Conservation (phyloP, 257 asterid genomes). For the Nicotiana obtusifolia region DNA sequence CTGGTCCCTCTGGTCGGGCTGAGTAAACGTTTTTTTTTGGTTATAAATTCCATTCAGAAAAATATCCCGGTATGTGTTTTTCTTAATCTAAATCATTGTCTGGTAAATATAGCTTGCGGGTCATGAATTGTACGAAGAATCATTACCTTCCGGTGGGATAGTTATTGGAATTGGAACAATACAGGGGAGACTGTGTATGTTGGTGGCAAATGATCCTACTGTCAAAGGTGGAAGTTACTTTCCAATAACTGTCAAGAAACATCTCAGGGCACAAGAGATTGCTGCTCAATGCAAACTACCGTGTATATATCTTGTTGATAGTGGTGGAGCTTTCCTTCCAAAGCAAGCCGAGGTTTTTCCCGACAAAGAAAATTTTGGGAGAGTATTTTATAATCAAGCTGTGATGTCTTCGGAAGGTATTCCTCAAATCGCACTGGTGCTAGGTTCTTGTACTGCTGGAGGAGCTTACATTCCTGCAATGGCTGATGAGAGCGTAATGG, state of each 20-base stretch:
- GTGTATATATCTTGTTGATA: constrained; percentile 92
- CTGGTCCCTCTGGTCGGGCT: neutral
- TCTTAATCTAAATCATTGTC: constrained; percentile 21
- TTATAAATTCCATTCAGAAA: neutral
- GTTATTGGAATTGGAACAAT: constrained; percentile 90
- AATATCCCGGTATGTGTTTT: neutral
- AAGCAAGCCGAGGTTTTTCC: constrained; percentile 98
- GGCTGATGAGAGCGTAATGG: constrained; percentile 99
- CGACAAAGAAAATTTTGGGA: constrained; percentile 90
- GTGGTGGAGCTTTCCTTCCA: constrained; percentile 99
- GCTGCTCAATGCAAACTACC: constrained; percentile 84
- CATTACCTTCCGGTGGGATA: constrained; percentile 95
- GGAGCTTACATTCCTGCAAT: constrained; percentile 99
- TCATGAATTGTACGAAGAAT: constrained; percentile 71
- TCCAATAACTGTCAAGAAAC: constrained; percentile 95
- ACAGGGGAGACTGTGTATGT: constrained; percentile 86
- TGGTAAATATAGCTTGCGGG: constrained; percentile 72
- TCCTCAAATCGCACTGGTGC: constrained; percentile 89
- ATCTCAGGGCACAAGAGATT: constrained; percentile 97
- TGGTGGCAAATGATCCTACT: constrained; percentile 96
- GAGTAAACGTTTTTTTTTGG: neutral
- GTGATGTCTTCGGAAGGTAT: constrained; percentile 90
- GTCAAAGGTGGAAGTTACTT: constrained; percentile 96
- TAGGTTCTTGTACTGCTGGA: constrained; percentile 99
- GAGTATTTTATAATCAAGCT: constrained; percentile 91